Base-by-base conservation (phyloP, 768 basidiomycete genomes). In the Mrakia blollopis region DNA sequence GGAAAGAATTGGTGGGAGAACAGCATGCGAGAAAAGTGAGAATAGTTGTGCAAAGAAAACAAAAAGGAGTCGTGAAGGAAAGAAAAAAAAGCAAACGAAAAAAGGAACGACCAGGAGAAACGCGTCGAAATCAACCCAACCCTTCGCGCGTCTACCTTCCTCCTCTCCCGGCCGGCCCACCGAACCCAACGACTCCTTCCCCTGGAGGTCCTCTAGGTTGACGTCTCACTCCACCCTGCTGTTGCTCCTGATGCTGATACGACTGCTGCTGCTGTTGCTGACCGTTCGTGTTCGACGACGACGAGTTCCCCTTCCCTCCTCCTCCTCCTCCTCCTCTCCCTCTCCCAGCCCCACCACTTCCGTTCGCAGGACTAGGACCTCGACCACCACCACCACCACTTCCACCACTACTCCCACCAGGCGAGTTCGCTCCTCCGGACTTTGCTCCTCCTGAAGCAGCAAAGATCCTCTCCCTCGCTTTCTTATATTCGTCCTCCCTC, bases 401-500 rank as follows among this genome's bases (percentile, higher is more conserved):
- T 13, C 57, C 67, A 25, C 67, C 35, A 37, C 67, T 37, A n/a
- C 39, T 57, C 28, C 57, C 67, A 25, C 67, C 47, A 50, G 47
- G 47, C 47, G 47, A 50, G 47, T 50, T 50, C 16, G 28, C 70
- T 25, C n/a, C 44, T 23, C n/a, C 44, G 11, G 50, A 30, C 9
- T 25, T 25, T 1, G 30, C 28, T 37, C 71, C 71, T 35, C 50
- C 71, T 0, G 50, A 35, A 44, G 23, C 41, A 44, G 68, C 75
- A 47, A 76, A 71, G 68, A 76, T 76, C 14, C 75, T 25, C 60
- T 76, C 75, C 28, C 75, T 28, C 39, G 75, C 75, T 3, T 41
- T 39, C 28, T 57, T 13, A 44, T 76, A 76, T 23, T 76, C 75
- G 57, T 70, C 75, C 68, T 76, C 75, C 25, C 75, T 37, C 21